These are phyloP conservation scores for Aspergillus luchuensis DNA, from an alignment of 2,329 filamentous ascomycete genomes.

Conservation along the genomic window DNA sequence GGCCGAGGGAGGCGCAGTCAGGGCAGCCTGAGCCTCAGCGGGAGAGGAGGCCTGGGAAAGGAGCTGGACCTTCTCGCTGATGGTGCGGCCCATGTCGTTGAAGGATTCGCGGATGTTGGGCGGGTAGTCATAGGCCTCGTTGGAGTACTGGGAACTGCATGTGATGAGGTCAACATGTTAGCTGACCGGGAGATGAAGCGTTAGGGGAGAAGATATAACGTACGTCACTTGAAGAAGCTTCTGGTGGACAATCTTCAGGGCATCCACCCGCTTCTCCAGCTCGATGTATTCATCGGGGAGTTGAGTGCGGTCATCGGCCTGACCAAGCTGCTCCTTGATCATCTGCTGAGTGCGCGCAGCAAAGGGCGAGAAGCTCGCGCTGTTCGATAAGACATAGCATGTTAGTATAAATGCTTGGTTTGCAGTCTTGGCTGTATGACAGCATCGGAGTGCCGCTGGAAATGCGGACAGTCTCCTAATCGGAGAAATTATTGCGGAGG, in stretches of 20 bases:
- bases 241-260: conserved; percentile 93
- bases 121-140: conserved; percentile 88
- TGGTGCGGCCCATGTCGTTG: conserved; percentile 91
- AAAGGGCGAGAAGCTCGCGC: conserved; percentile 86
- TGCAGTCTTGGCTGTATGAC: neutral
- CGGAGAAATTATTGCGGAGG: conserved; percentile 4
- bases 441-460: conserved; percentile 1
- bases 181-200: neutral
- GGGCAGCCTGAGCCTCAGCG: conserved; percentile 88
- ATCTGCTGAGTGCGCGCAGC: conserved; percentile 94
- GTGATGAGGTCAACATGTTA: conserved; percentile 4
- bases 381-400: conserved; percentile 52
- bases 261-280: conserved; percentile 97
- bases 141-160: conserved; percentile 82
- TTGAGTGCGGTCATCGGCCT: conserved; percentile 96
- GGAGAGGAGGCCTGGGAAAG: conserved; percentile 83
- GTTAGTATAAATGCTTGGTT: conserved; percentile 35
- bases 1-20: conserved; percentile 83
- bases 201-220: conserved; percentile 42
- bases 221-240: conserved; percentile 97
- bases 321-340: conserved; percentile 95
- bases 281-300: conserved; percentile 97
- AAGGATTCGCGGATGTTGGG: conserved; percentile 98
- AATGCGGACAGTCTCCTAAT: conserved; percentile 1
- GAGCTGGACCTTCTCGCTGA: conserved; percentile 90